Conservation (phyloP, 768 basidiomycete genomes). For the Hygrocybe punicea region DNA sequence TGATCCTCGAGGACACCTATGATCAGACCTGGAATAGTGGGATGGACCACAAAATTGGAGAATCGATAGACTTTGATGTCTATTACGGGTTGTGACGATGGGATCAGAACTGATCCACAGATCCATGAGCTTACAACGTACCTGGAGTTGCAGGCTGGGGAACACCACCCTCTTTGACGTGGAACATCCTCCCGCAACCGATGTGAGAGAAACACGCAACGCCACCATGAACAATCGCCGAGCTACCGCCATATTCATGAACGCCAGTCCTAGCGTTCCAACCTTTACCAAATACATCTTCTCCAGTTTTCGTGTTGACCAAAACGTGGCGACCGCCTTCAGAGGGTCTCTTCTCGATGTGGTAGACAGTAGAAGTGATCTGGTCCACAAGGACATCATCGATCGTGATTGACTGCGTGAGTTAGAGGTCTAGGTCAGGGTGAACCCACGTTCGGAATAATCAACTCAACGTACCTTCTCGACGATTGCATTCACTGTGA, state of each 20-base stretch:
- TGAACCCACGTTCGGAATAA: background rate
- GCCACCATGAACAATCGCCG: conserved; percentile 50
- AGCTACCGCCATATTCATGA: conserved; percentile 70
- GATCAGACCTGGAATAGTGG: conserved; percentile 41
- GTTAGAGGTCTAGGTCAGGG: conserved; percentile 14
- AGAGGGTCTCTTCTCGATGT: conserved; percentile 13
- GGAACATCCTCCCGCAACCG: conserved; percentile 52
- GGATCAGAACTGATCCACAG: conserved; percentile 1
- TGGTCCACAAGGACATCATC: conserved; percentile 14
- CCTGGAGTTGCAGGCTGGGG: conserved; percentile 54
- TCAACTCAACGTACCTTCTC: conserved; percentile 41
- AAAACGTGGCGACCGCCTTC: conserved; percentile 36
- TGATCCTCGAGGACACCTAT: conserved; percentile 61
- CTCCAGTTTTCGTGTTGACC: conserved; percentile 38
- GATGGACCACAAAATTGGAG: conserved; percentile 54
- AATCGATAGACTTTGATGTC: conserved; percentile 47
- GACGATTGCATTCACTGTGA: conserved; percentile 47
- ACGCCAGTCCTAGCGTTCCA: conserved; percentile 58
- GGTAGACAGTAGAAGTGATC: conserved; percentile 7
- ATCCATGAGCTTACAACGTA: conserved; percentile 21
- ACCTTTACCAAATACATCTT: conserved; percentile 48
- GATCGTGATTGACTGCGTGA: conserved; percentile 8
- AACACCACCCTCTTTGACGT: conserved; percentile 29
- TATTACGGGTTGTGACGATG: conserved; percentile 1
- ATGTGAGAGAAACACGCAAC: conserved; percentile 59